Evolutionary conservation across 768 basidiomycete species (phyloP), one percentile per base, ranked within the genome.

Genomic region (Cyclocybe cylindracea): DNA sequence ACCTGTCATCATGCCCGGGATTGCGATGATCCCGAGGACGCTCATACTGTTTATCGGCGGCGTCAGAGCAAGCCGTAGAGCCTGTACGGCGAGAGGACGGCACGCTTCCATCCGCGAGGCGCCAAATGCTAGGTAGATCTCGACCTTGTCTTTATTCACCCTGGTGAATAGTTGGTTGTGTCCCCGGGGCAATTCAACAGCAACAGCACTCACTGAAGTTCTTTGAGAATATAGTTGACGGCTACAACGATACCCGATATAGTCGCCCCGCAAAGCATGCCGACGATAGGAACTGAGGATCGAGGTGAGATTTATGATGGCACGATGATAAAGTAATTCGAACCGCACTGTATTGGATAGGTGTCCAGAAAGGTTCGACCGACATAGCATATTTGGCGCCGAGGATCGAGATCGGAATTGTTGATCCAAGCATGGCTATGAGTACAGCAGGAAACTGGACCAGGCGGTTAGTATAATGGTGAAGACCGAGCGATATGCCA

Each of bases 1-100:
- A 58, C 93, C 93, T 0, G 89, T 91, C 89, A 94, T 92, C 90
- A 91, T 93, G 1, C 91, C 91, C 1, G 88, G 87, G 50, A 89
- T 90, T 13, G 87, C 71, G 49, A 89, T 87, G 50, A 88, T 85
- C 6, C 88, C 87, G 6, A 87, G 73, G 41, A 90, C 85, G 61
- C 87, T 91, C 89, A 96, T 91, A 69, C 84, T 85, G 61, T 89
- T 95, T 60, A 95, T 84, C 4, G 84, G 86, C 0, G 90, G 94
- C 5, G 87, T 83, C 4, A 95, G 72, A 0, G 92, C 86, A 24
- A 93, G 73, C 41, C 84, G 80, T 13, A 95, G 78, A 0, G 89
- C 91, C 46, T 92, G 87, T 2, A 80, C 78, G 0, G 84, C 87
- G 40, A 95, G 79, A 0, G 92, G 91, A 52, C 80, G 78, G 62